A percentile compares a stretch with the other conserved stretches of the same genome.
phyloP scores from a whole-genome alignment of 2,329 filamentous ascomycete species.

The Endothia cerciana region DNA sequence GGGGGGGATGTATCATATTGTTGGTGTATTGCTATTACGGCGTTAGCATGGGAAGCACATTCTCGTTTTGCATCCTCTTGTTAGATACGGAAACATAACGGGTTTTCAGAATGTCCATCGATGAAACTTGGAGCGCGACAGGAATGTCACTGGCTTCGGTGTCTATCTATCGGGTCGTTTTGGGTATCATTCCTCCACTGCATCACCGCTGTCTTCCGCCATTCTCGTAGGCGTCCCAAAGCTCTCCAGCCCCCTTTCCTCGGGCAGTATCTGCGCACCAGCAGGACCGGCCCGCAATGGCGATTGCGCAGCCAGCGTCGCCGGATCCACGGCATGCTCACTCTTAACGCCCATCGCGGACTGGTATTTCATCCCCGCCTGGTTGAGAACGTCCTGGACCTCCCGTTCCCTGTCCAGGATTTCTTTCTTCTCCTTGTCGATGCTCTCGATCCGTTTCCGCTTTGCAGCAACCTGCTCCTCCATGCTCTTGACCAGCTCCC shows the following conservation, averaged over 20 bases:
- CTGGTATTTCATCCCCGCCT: slow-evolving; percentile 71
- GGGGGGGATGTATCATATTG: slow-evolving; percentile 27
- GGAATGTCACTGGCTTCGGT: not conserved
- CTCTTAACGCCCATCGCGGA: slow-evolving; percentile 43
- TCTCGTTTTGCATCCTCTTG: slow-evolving; percentile 31
- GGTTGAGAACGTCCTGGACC: slow-evolving; percentile 78
- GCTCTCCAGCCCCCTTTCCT: slow-evolving; percentile 51
- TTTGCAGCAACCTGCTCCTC: slow-evolving; percentile 65
- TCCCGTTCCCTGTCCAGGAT: slow-evolving; percentile 73
- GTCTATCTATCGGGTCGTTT: slow-evolving; percentile 14
- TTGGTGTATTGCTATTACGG: slow-evolving; percentile 30
- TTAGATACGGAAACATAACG: slow-evolving; percentile 31
- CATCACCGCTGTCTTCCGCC: slow-evolving; percentile 37
- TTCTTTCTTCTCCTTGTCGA: slow-evolving; percentile 70
- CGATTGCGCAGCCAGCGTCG: slow-evolving; percentile 35
- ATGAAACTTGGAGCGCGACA: not conserved
- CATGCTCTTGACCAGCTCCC: slow-evolving; percentile 64
- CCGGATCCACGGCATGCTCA: slow-evolving; percentile 28
- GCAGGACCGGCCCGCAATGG: slow-evolving; percentile 36
- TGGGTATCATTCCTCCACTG: slow-evolving; percentile 18
- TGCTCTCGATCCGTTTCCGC: slow-evolving; percentile 64
- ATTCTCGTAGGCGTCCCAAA: slow-evolving; percentile 49
- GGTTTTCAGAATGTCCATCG: slow-evolving; percentile 7
- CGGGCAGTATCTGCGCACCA: slow-evolving; percentile 32
- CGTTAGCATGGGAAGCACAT: slow-evolving; percentile 34